Evolutionary conservation across 805 yeast genomes (phyloP).

Genomic region (Schwanniomyces polymorphus): DNA sequence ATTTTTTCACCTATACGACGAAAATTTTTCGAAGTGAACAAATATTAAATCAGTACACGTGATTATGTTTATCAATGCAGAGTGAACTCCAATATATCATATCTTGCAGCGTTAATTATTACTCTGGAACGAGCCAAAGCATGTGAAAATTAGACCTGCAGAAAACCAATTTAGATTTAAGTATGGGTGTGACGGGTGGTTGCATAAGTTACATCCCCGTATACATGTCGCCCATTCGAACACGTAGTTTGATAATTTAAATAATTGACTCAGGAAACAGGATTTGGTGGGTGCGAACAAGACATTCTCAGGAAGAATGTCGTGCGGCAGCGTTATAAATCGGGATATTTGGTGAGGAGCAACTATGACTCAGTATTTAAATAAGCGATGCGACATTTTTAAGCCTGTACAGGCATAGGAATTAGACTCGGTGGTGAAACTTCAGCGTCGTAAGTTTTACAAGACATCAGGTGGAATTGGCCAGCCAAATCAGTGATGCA

Average conservation of each 20-base stretch:
- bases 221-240: not conserved
- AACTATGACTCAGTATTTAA: not conserved
- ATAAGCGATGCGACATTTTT: not conserved
- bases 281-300: not conserved
- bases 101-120: not conserved
- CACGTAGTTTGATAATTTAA: not conserved
- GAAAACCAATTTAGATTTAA: not conserved
- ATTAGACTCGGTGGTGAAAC: no score
- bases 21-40: not conserved
- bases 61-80: not conserved
- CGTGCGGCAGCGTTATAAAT: not conserved
- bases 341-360: not conserved
- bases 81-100: not conserved
- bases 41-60: constrained; percentile 1
- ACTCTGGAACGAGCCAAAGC: not conserved
- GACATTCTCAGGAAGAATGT: not conserved
- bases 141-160: not conserved
- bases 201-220: not conserved
- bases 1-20: not conserved
- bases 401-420: not conserved
- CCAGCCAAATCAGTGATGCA: no score
- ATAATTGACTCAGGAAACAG: not conserved
- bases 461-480: no score
- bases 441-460: no score
- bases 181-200: not conserved